Conservation (phyloP, 352 stramenopile species). For the Phytophthora chlamydospora region DNA sequence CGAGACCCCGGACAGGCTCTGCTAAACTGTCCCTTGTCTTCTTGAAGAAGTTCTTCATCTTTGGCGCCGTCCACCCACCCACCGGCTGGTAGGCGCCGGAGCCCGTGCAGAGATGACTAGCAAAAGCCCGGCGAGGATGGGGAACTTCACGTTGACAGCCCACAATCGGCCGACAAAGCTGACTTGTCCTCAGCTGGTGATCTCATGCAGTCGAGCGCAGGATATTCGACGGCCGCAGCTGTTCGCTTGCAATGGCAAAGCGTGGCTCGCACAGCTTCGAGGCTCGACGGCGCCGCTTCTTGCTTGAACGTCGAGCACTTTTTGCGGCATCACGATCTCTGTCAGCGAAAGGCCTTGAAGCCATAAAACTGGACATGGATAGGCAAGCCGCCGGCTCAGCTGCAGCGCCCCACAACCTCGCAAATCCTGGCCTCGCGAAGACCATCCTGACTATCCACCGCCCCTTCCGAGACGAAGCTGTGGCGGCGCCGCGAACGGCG, state of each 20-base stretch:
- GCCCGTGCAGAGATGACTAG: slow-evolving; percentile 26
- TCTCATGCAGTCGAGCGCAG: slow-evolving; percentile 19
- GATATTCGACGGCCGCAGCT: slow-evolving; percentile 33
- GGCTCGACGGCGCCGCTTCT: slow-evolving; percentile 7
- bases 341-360: slow-evolving; percentile 30
- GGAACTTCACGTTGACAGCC: slow-evolving; percentile 24
- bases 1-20: slow-evolving; percentile 37
- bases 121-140: slow-evolving; percentile 23
- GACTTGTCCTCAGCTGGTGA: slow-evolving; percentile 34
- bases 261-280: slow-evolving; percentile 21
- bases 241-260: slow-evolving; percentile 22
- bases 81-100: slow-evolving; percentile 16
- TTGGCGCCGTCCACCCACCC: slow-evolving; percentile 21
- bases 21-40: slow-evolving; percentile 36
- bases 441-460: slow-evolving; percentile 35
- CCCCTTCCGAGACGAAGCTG: not conserved
- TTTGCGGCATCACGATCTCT: slow-evolving; percentile 9
- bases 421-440: slow-evolving; percentile 22
- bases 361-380: slow-evolving; percentile 37
- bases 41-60: slow-evolving; percentile 1
- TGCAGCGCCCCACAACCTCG: slow-evolving; percentile 37
- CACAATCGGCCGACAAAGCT: slow-evolving; percentile 20
- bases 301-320: slow-evolving; percentile 23
- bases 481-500: slow-evolving; percentile 3
- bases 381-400: slow-evolving; percentile 35